These are phyloP conservation scores for Alternaria arbusti DNA, from an alignment of 2,329 filamentous ascomycete genomes.

Conservation along the genomic window DNA sequence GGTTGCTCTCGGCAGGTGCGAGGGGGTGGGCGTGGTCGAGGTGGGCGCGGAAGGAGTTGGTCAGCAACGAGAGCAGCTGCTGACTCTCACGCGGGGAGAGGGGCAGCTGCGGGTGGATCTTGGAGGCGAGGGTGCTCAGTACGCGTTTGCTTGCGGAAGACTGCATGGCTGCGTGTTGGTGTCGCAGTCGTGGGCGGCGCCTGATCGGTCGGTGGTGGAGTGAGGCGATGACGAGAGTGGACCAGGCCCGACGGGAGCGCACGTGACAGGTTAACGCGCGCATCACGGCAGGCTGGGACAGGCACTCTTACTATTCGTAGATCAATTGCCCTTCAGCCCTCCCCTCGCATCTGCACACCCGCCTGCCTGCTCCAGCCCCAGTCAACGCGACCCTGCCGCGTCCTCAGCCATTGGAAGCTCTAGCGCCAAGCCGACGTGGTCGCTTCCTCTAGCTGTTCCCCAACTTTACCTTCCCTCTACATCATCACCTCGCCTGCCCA, in stretches of 20 bases:
- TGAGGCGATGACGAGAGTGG: conserved; percentile 16
- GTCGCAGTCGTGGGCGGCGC: conserved; percentile 2
- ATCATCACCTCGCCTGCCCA: conserved; percentile 40
- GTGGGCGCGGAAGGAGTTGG: conserved; percentile 67
- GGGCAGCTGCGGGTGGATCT: conserved; percentile 60
- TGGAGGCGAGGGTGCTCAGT: conserved; percentile 55
- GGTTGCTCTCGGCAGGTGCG: conserved; percentile 12
- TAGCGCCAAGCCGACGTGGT: conserved; percentile 36
- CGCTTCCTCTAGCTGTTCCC: conserved; percentile 41
- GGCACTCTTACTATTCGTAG: conserved; percentile 7
- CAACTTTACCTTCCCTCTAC: conserved; percentile 40
- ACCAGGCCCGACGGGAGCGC: conserved; percentile 10
- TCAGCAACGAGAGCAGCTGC: conserved; percentile 66
- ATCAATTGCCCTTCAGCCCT: conserved; percentile 13
- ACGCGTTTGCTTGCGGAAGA: conserved; percentile 51
- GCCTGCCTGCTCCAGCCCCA: conserved; percentile 15
- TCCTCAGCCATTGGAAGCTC: conserved; percentile 24
- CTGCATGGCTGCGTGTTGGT: conserved; percentile 55
- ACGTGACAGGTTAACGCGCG: conserved; percentile 18
- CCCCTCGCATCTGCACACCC: conserved; percentile 16
- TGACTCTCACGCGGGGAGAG: conserved; percentile 64
- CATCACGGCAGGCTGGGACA: conserved; percentile 13
- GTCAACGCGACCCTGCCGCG: conserved; percentile 28
- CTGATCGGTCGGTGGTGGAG: background rate
- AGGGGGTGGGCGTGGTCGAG: conserved; percentile 64